Evolutionary conservation across 257 asterid genomes (phyloP).

Genomic region (Petrea volubilis): DNA sequence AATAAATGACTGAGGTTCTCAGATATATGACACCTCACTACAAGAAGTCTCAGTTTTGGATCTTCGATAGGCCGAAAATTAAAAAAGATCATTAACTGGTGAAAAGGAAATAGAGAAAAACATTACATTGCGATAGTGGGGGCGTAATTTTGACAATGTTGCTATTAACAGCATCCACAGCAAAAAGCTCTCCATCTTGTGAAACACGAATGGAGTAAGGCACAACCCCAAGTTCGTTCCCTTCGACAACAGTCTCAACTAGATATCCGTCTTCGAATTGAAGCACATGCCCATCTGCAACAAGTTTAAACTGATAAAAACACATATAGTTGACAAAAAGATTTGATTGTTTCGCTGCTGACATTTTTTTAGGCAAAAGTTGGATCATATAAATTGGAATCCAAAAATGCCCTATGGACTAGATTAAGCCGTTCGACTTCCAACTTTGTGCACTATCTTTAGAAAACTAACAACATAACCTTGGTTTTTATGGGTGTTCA

Average conservation of each 20-base stretch:
- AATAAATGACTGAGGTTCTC: background rate
- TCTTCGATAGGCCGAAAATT: background rate
- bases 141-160: conserved; percentile 85
- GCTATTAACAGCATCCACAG: conserved; percentile 89
- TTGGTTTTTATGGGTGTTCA: background rate
- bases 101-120: conserved; percentile 16
- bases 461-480: background rate
- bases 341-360: background rate
- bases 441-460: background rate
- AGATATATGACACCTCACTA: background rate
- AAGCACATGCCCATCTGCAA: conserved; percentile 74
- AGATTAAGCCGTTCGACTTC: background rate
- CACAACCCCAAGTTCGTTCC: conserved; percentile 85
- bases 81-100: background rate
- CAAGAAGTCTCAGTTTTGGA: background rate
- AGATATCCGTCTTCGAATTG: conserved; percentile 92
- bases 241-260: conserved; percentile 93
- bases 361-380: background rate
- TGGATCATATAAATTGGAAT: conserved; percentile 6
- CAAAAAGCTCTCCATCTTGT: conserved; percentile 91
- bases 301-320: conserved; percentile 8
- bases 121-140: conserved; percentile 87
- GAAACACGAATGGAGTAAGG: conserved; percentile 79
- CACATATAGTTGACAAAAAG: background rate
- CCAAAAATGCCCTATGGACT: background rate